These are phyloP conservation scores for Corymbia calophylla DNA, from an alignment of 441 rosid genomes.

Conservation along the genomic window DNA sequence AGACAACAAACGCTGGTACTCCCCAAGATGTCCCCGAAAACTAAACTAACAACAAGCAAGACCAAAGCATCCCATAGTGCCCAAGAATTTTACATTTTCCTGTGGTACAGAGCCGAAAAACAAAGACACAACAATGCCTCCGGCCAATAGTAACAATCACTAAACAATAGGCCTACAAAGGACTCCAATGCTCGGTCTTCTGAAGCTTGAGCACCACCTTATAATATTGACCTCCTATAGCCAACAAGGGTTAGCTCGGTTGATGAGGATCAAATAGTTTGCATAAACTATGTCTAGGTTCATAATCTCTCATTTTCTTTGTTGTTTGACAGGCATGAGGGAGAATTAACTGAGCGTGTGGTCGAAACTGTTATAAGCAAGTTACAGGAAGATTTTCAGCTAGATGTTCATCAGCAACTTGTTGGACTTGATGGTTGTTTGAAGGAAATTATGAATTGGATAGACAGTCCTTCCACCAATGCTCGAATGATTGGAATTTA, in stretches of 20 bases:
- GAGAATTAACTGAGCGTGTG: background rate
- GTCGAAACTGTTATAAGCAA: background rate
- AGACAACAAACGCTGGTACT: background rate
- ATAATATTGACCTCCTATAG: background rate
- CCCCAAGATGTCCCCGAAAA: background rate
- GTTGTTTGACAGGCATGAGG: background rate
- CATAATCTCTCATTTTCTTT: background rate
- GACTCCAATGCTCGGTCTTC: background rate
- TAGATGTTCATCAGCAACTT: accelerated
- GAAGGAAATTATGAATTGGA: too few relatives aligned
- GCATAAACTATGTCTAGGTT: background rate
- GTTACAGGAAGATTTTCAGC: background rate
- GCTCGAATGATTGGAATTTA: too few relatives aligned
- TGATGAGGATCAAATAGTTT: background rate
- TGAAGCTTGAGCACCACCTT: background rate
- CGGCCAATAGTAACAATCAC: background rate
- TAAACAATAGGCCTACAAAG: background rate
- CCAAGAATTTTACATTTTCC: background rate
- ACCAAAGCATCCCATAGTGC: background rate
- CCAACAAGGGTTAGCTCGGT: background rate
- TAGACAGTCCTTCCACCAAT: accelerated
- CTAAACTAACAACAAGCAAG: background rate
- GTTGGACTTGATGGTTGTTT: background rate
- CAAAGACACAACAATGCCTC: accelerated
- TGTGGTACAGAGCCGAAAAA: background rate